A percentile compares a stretch with the other conserved stretches of the same genome.
These are phyloP conservation scores for Epichloe hybrida DNA, from an alignment of 2,329 filamentous ascomycete species.

Conservation along the genomic window DNA sequence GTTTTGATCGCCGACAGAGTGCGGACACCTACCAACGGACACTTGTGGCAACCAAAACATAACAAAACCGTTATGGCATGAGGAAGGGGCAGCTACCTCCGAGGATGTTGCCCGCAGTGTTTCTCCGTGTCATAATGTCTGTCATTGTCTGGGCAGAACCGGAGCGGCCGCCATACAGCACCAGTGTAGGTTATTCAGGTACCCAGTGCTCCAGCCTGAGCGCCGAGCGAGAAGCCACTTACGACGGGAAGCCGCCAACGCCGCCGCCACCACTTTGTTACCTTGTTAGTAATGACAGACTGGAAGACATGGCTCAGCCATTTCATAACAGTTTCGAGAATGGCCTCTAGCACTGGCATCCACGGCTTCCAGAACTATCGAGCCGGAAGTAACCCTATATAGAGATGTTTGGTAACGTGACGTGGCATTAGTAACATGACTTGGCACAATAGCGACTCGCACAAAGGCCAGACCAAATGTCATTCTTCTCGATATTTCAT, in stretches of 20 bases:
- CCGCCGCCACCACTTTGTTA: neutral
- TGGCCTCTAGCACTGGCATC: neutral
- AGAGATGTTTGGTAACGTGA: neutral
- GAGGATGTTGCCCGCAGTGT: neutral
- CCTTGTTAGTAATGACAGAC: neutral
- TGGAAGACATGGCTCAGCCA: neutral
- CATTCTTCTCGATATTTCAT: neutral
- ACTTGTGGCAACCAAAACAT: neutral
- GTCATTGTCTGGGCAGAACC: neutral
- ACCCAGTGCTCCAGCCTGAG: neutral
- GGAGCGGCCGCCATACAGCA: neutral
- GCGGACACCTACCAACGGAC: neutral
- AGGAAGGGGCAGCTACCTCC: neutral
- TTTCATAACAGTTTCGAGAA: too few species aligned
- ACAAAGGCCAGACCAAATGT: neutral
- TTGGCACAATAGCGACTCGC: neutral
- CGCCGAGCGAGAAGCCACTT: neutral
- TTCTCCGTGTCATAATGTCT: neutral
- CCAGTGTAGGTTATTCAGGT: neutral
- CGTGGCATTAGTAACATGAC: neutral
- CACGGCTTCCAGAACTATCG: neutral
- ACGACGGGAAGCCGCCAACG: neutral
- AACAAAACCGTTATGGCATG: neutral
- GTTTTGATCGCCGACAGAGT: neutral
- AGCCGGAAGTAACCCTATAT: neutral